Conservation (phyloP, 352 stramenopile species). For the Peronospora belbahrii region DNA sequence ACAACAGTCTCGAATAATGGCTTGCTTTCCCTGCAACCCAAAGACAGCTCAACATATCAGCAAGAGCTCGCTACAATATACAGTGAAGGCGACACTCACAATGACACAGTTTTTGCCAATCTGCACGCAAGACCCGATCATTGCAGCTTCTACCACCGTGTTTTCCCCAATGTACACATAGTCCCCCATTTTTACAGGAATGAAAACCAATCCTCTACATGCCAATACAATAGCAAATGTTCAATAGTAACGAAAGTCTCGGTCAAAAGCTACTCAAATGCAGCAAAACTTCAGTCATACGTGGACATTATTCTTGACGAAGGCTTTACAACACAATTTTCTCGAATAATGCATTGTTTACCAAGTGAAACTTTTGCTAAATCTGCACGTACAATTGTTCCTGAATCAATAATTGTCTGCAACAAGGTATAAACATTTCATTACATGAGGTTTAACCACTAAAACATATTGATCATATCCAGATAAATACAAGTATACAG, state of each 20-base stretch:
- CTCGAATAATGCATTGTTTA: slow-evolving; percentile 70
- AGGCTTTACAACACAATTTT: slow-evolving; percentile 66
- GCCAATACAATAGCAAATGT: background rate
- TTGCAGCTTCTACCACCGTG: slow-evolving; percentile 71
- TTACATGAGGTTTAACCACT: background rate
- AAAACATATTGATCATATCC: background rate
- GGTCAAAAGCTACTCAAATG: background rate
- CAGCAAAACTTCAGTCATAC: slow-evolving; percentile 24
- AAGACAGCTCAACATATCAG: background rate
- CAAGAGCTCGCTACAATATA: background rate
- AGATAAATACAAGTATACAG: background rate
- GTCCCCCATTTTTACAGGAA: slow-evolving; percentile 78
- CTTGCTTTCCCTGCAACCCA: slow-evolving; percentile 52
- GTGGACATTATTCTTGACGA: slow-evolving; percentile 49
- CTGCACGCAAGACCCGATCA: slow-evolving; percentile 77
- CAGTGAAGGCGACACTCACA: slow-evolving; percentile 25
- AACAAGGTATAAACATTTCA: background rate
- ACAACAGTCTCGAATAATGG: slow-evolving; percentile 81
- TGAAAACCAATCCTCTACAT: slow-evolving; percentile 63
- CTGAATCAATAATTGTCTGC: slow-evolving; percentile 65
- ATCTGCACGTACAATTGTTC: slow-evolving; percentile 69
- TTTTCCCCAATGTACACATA: slow-evolving; percentile 72
- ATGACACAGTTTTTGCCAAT: slow-evolving; percentile 85
- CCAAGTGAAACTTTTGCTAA: slow-evolving; percentile 78
- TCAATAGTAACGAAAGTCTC: no score